These are phyloP conservation scores for Millerago galiae DNA, from an alignment of 805 yeast genomes.

Conservation along the genomic window DNA sequence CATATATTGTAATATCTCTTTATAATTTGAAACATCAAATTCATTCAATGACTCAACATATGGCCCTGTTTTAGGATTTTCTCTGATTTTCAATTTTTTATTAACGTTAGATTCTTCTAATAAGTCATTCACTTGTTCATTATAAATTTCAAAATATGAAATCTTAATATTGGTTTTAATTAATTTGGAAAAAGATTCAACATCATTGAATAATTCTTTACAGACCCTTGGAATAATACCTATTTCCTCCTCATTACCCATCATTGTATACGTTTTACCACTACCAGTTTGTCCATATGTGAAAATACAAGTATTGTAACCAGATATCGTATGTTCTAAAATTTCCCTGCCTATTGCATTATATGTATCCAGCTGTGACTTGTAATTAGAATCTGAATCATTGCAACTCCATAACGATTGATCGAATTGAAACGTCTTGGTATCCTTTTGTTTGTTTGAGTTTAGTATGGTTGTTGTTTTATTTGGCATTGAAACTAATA, in stretches of 20 bases:
- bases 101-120: slow-evolving; percentile 22
- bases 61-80: slow-evolving; percentile 60
- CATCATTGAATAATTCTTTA: slow-evolving; percentile 41
- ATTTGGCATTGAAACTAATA: slow-evolving; percentile 17
- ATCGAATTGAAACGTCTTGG: slow-evolving; percentile 43
- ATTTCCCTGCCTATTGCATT: slow-evolving; percentile 49
- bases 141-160: slow-evolving; percentile 70
- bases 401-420: slow-evolving; percentile 45
- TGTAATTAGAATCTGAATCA: slow-evolving; percentile 27
- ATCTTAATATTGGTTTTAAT: slow-evolving; percentile 39
- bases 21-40: slow-evolving; percentile 38
- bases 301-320: slow-evolving; percentile 67
- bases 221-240: slow-evolving; percentile 68
- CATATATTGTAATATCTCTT: slow-evolving; percentile 43
- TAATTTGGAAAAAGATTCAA: slow-evolving; percentile 26
- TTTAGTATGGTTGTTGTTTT: slow-evolving; percentile 10
- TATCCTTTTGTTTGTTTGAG: slow-evolving; percentile 10
- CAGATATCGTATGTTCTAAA: slow-evolving; percentile 57
- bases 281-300: slow-evolving; percentile 58
- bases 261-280: slow-evolving; percentile 59
- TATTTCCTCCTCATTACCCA: slow-evolving; percentile 47
- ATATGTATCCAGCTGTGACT: slow-evolving; percentile 47
- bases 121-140: slow-evolving; percentile 69
- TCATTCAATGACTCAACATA: slow-evolving; percentile 65
- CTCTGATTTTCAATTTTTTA: slow-evolving; percentile 42